A percentile compares a stretch with the other conserved stretches of the same genome.
Conservation (phyloP, 2,329 filamentous ascomycete species). For the Aspergillus costaricaensis region DNA sequence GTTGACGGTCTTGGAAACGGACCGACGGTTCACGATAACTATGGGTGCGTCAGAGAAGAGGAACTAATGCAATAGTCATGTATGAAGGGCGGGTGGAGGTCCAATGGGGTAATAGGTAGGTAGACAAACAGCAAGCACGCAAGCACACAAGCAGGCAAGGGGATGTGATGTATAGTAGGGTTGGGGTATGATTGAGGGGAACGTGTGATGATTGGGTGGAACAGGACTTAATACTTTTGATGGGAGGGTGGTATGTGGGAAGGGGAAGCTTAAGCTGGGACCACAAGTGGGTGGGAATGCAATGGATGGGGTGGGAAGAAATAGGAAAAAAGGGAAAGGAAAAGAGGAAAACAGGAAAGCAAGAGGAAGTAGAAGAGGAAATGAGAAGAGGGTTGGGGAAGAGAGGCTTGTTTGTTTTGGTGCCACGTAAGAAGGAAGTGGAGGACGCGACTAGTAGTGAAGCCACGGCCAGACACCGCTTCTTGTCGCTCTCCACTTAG, state of each 20-base stretch:
- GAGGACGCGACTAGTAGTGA: slow-evolving; percentile 19
- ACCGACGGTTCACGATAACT: slow-evolving; percentile 60
- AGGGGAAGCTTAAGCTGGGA: slow-evolving; percentile 1
- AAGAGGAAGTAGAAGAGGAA: background rate
- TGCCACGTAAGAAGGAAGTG: slow-evolving; percentile 30
- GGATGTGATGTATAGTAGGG: slow-evolving; percentile 15
- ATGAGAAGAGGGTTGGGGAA: background rate
- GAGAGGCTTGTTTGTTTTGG: slow-evolving; percentile 22
- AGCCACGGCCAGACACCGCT: slow-evolving; percentile 25
- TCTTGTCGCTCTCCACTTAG: slow-evolving; percentile 26
- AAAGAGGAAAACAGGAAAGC: background rate
- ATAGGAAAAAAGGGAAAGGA: background rate
- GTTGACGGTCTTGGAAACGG: slow-evolving; percentile 48
- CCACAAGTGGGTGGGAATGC: slow-evolving; percentile 1
- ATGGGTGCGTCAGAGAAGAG: slow-evolving; percentile 26
- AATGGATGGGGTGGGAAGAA: background rate
- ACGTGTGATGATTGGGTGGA: slow-evolving; percentile 12
- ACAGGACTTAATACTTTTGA: slow-evolving; percentile 4
- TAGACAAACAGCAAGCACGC: background rate
- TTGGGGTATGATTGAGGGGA: slow-evolving; percentile 4
- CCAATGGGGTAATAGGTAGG: slow-evolving; percentile 15
- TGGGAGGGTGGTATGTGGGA: slow-evolving; percentile 10
- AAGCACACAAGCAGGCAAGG: slow-evolving; percentile 26
- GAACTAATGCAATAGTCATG: slow-evolving; percentile 12
- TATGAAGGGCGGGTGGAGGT: slow-evolving; percentile 24